Evolutionary conservation across 768 basidiomycete species (phyloP).

Genomic region (Podaxis sp.): DNA sequence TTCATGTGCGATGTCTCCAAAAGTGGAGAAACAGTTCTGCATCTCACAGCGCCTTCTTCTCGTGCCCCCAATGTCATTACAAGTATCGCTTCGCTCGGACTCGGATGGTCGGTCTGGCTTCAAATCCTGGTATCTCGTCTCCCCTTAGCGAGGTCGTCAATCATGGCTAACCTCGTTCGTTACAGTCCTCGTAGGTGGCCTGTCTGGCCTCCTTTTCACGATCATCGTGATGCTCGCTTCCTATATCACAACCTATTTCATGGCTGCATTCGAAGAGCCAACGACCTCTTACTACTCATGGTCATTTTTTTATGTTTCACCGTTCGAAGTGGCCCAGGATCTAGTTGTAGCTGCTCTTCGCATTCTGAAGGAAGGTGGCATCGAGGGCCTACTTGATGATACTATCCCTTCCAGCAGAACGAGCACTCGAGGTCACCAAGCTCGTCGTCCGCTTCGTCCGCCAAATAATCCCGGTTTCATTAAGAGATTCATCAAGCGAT

Average conservation of each 20-base stretch:
- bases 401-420: constrained; percentile 17
- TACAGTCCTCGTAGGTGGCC: constrained; percentile 58
- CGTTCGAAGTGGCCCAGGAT: constrained; percentile 54
- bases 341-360: constrained; percentile 60
- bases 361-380: constrained; percentile 54
- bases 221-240: constrained; percentile 64
- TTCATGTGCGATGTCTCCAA: constrained; percentile 76
- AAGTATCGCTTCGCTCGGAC: constrained; percentile 75
- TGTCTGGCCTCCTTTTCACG: constrained; percentile 62
- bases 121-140: constrained; percentile 60
- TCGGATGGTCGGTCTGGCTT: constrained; percentile 62
- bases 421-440: constrained; percentile 8
- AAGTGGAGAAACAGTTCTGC: constrained; percentile 64
- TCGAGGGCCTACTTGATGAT: constrained; percentile 36
- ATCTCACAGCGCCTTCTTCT: constrained; percentile 68
- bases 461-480: constrained; percentile 41
- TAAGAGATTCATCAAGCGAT: constrained; percentile 58
- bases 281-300: constrained; percentile 30
- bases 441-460: constrained; percentile 17
- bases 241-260: constrained; percentile 63
- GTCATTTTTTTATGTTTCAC: constrained; percentile 42
- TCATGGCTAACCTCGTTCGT: constrained; percentile 7
- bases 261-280: constrained; percentile 56
- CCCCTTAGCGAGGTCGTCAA: constrained; percentile 1
- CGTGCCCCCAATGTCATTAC: constrained; percentile 78